Conservation (phyloP, 73 alveolate genomes). For the Tetrahymena malaccensis region DNA sequence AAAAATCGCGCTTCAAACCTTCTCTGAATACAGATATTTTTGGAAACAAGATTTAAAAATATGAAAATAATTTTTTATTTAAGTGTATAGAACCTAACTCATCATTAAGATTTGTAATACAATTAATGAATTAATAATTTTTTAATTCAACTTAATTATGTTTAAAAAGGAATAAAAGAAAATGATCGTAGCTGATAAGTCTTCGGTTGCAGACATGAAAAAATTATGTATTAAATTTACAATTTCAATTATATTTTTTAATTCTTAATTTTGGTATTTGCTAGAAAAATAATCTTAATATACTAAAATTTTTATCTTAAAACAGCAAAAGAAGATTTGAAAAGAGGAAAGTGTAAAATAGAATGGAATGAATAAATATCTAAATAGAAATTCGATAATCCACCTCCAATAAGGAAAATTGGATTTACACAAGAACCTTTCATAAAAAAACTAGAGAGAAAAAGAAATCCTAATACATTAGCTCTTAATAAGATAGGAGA, state of each 20-base stretch:
- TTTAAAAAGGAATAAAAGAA: slow-evolving; percentile 12
- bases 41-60: slow-evolving; percentile 29
- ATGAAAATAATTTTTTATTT: slow-evolving; percentile 11
- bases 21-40: slow-evolving; percentile 34
- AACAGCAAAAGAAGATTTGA: slow-evolving; percentile 2
- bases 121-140: background rate
- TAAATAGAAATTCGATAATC: slow-evolving; percentile 22
- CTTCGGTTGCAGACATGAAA: slow-evolving; percentile 15
- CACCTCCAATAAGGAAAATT: background rate
- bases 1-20: slow-evolving; percentile 8
- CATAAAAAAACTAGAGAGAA: slow-evolving; percentile 7
- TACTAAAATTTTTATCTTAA: background rate
- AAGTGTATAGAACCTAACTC: slow-evolving; percentile 27
- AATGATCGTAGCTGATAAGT: slow-evolving; percentile 23
- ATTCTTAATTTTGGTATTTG: too few relatives aligned
- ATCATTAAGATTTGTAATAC: slow-evolving; percentile 18
- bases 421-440: slow-evolving; percentile 15
- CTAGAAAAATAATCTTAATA: too few relatives aligned
- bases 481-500: slow-evolving; percentile 25
- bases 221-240: background rate
- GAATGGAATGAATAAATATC: slow-evolving; percentile 22
- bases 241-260: too few relatives aligned
- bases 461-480: slow-evolving; percentile 19
- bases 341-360: slow-evolving; percentile 19
- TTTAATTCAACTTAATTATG: background rate